Conservation (phyloP, 1,139 yeast species). For the Suhomyces coccinellae region DNA sequence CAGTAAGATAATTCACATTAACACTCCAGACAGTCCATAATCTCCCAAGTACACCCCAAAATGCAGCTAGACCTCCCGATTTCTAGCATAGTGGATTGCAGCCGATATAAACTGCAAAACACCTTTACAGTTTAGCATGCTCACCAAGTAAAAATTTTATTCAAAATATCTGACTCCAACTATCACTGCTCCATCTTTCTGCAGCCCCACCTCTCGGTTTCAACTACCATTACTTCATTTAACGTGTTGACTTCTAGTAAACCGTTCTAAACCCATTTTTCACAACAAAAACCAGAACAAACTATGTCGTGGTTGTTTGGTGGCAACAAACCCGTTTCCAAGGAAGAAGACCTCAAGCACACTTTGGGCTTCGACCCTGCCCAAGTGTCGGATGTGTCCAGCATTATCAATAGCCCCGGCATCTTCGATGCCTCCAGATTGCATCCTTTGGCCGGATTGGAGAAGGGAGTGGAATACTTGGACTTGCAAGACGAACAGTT, state of each 20-base stretch:
- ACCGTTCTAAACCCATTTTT: background rate
- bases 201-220: conserved; percentile 2
- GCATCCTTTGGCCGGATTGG: conserved; percentile 94
- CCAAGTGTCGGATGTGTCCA: conserved; percentile 63
- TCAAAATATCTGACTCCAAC: conserved; percentile 1
- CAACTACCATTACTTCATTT: background rate
- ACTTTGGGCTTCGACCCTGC: conserved; percentile 68
- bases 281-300: conserved; percentile 2
- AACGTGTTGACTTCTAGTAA: conserved; percentile 1
- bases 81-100: background rate
- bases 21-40: background rate
- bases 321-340: conserved; percentile 28
- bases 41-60: background rate
- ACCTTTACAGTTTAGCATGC: conserved; percentile 6
- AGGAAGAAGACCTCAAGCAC: conserved; percentile 33
- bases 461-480: conserved; percentile 83
- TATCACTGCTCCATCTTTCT: background rate
- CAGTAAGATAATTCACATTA: no score
- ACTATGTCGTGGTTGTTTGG: conserved; percentile 75
- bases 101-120: background rate
- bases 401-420: conserved; percentile 60
- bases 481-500: conserved; percentile 81
- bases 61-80: background rate
- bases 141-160: conserved; percentile 11
- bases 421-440: conserved; percentile 69